Conservation (phyloP, 148 eudicot genomes). For the Rhododendron ovatum region DNA sequence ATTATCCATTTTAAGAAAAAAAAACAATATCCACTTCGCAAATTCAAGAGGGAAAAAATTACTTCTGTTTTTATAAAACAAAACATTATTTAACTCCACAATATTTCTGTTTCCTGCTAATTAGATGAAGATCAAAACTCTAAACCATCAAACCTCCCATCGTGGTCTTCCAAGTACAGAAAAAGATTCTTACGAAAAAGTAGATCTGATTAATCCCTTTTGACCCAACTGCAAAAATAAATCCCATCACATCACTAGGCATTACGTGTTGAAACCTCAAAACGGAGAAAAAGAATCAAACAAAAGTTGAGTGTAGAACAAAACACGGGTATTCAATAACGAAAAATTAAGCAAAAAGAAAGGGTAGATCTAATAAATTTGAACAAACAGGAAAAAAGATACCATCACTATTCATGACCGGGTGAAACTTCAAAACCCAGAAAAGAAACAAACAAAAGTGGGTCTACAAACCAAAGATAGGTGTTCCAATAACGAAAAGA, state of each 20-base stretch:
- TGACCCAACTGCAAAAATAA: background rate
- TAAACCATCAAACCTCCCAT: background rate
- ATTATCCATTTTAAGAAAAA: background rate
- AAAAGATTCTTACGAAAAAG: background rate
- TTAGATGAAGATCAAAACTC: background rate
- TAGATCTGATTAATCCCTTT: background rate
- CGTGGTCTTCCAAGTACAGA: background rate
- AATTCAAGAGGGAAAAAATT: background rate
- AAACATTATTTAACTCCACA: background rate
- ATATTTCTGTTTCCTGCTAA: background rate
- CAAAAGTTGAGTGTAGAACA: background rate
- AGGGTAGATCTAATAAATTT: too few relatives aligned
- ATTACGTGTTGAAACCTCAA: background rate
- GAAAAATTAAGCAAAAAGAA: background rate
- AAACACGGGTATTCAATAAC: background rate
- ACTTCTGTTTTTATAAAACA: too few relatives aligned
- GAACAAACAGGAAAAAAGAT: background rate
- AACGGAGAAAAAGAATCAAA: background rate
- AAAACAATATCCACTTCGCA: background rate
- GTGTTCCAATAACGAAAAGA: background rate
- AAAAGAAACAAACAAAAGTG: background rate
- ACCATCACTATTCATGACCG: background rate
- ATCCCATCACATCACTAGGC: background rate
- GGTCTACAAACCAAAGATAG: background rate
- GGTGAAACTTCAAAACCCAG: background rate